Evolutionary conservation across 352 stramenopile genomes (phyloP).

Genomic region (Phytophthora cactorum): DNA sequence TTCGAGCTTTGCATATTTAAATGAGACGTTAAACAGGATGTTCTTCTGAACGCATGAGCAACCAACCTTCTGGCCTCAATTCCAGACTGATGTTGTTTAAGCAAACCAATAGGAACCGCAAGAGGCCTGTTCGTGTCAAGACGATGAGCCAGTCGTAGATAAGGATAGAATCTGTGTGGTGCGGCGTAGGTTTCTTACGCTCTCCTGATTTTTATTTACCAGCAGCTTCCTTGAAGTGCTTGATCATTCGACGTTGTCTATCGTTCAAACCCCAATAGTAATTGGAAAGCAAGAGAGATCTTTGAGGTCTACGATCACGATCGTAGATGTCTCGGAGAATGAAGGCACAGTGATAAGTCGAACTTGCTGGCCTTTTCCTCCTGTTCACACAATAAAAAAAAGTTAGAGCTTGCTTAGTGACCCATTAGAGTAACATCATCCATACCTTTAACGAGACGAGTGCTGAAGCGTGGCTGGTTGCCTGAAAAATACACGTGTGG

Average conservation of each 20-base stretch:
- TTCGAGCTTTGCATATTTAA: too few relatives aligned
- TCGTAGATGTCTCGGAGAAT: conserved; percentile 89
- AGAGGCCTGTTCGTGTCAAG: too few relatives aligned
- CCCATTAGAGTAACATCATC: not conserved
- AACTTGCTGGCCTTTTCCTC: conserved; percentile 52
- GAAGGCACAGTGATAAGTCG: conserved; percentile 91
- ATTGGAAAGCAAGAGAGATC: conserved; percentile 78
- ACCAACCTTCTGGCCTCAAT: too few relatives aligned
- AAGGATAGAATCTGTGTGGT: conserved; percentile 5
- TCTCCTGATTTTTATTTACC: not conserved
- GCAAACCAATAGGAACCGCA: too few relatives aligned
- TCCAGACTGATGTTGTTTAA: too few relatives aligned
- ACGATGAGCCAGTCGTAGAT: not conserved
- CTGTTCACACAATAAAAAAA: conserved; percentile 22
- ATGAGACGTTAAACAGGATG: too few relatives aligned
- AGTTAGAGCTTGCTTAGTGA: conserved; percentile 9
- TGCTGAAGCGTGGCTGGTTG: conserved; percentile 89
- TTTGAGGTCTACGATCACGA: conserved; percentile 93
- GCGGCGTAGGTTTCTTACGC: not conserved
- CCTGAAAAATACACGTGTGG: conserved; percentile 95
- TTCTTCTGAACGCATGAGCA: too few relatives aligned
- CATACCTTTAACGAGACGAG: conserved; percentile 66
- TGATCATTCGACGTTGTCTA: not conserved
- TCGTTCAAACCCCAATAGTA: conserved; percentile 41
- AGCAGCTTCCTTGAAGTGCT: not conserved